Conservation (phyloP, 768 basidiomycete genomes). For the Trametes coccinea region DNA sequence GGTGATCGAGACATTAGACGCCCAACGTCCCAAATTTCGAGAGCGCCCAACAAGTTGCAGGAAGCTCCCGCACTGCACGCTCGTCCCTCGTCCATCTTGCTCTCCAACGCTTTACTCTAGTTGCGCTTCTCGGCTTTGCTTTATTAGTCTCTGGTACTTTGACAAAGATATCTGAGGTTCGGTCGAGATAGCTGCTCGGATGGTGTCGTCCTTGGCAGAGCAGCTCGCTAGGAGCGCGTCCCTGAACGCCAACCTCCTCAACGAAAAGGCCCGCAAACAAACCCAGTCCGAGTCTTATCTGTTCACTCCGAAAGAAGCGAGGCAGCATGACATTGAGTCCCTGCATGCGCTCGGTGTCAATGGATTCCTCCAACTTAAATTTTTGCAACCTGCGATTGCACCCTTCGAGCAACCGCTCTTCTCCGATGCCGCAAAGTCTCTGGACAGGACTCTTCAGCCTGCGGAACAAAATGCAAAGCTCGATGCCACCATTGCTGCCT, state of each 20-base stretch:
- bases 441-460: constrained; percentile 78
- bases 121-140: neutral
- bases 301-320: constrained; percentile 79
- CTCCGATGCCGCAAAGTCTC: constrained; percentile 69
- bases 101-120: too few species aligned
- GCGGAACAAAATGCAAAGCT: constrained; percentile 63
- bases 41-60: neutral
- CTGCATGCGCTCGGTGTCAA: constrained; percentile 80
- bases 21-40: neutral
- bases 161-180: too few species aligned
- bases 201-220: constrained; percentile 73
- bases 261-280: constrained; percentile 63
- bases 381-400: constrained; percentile 57
- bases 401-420: constrained; percentile 74
- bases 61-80: too few species aligned
- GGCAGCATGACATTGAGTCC: constrained; percentile 84
- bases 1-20: neutral
- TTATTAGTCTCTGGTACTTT: too few species aligned
- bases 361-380: constrained; percentile 70
- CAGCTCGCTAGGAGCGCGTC: constrained; percentile 82
- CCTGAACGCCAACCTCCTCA: constrained; percentile 72
- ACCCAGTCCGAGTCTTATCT: constrained; percentile 74
- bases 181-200: constrained; percentile 20
- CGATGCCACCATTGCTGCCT: constrained; percentile 57
- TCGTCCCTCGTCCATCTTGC: too few species aligned